Conservation (phyloP, 2,329 filamentous ascomycete genomes). For the Hypoxylon sp. region DNA sequence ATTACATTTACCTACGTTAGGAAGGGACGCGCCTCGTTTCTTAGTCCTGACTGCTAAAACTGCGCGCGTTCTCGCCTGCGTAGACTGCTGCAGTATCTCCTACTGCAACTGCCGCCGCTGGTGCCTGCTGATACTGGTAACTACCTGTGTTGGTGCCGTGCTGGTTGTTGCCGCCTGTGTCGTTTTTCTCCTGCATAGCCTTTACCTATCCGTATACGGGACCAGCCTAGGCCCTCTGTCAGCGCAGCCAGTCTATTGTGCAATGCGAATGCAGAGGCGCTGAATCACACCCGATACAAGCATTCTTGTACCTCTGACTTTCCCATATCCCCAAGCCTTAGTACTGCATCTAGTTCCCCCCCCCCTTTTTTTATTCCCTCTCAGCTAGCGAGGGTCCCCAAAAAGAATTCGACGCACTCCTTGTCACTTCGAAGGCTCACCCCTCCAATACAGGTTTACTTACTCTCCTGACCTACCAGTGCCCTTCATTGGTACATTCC, state of each 20-base stretch:
- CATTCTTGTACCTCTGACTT: slow-evolving; percentile 36
- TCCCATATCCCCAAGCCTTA: slow-evolving; percentile 37
- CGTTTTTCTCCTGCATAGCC: slow-evolving; percentile 39
- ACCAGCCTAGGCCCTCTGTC: slow-evolving; percentile 40
- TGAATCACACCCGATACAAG: slow-evolving; percentile 46
- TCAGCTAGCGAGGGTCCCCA: slow-evolving; percentile 43
- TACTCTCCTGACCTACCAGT: slow-evolving; percentile 43
- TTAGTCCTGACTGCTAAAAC: slow-evolving; percentile 25
- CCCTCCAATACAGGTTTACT: slow-evolving; percentile 53
- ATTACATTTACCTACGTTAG: slow-evolving; percentile 27
- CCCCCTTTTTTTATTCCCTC: slow-evolving; percentile 41
- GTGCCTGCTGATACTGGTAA: slow-evolving; percentile 16
- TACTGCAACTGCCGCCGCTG: slow-evolving; percentile 10
- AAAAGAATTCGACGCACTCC: slow-evolving; percentile 46
- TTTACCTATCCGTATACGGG: slow-evolving; percentile 29
- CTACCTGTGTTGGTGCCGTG: slow-evolving; percentile 11
- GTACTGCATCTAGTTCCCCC: slow-evolving; percentile 33
- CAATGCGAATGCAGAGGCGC: slow-evolving; percentile 42
- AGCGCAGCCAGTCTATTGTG: slow-evolving; percentile 34
- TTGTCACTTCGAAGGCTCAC: slow-evolving; percentile 52
- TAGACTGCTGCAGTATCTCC: slow-evolving; percentile 21
- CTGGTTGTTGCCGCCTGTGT: slow-evolving; percentile 33
- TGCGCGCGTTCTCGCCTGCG: slow-evolving; percentile 5
- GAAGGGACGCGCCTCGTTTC: slow-evolving; percentile 16
- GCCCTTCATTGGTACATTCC: slow-evolving; percentile 45